These are phyloP conservation scores for Emergomyces orientalis DNA, from an alignment of 2,329 filamentous ascomycete species.

Conservation along the genomic window DNA sequence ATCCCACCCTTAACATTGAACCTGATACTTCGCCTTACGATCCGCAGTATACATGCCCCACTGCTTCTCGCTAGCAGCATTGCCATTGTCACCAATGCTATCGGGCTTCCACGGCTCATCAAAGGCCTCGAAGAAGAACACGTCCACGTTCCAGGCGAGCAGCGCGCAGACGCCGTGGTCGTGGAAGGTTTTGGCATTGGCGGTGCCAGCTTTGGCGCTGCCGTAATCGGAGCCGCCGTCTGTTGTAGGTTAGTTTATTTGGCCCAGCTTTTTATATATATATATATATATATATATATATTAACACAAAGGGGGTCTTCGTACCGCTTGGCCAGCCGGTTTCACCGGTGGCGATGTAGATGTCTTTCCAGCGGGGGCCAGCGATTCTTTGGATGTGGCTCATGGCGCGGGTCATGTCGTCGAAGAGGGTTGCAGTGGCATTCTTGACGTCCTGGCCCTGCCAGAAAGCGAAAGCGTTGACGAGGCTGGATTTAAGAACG, in stretches of 20 bases:
- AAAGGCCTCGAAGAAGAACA: constrained; percentile 66
- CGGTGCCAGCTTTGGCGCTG: constrained; percentile 49
- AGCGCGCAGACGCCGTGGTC: constrained; percentile 54
- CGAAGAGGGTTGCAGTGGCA: constrained; percentile 54
- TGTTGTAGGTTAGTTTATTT: constrained; percentile 10
- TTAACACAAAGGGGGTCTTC: not conserved
- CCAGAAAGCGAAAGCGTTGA: constrained; percentile 67
- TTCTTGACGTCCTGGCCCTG: constrained; percentile 52
- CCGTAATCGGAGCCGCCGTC: constrained; percentile 53
- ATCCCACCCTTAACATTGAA: constrained; percentile 38
- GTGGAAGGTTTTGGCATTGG: constrained; percentile 53
- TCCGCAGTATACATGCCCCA: constrained; percentile 60
- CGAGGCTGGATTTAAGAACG: constrained; percentile 35
- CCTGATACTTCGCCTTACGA: constrained; percentile 48
- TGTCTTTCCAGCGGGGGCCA: constrained; percentile 42
- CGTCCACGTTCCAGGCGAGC: constrained; percentile 56
- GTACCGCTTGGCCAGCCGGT: constrained; percentile 55
- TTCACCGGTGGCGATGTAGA: constrained; percentile 61
- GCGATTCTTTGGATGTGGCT: constrained; percentile 52
- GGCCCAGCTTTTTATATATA: too few relatives aligned
- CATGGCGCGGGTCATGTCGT: constrained; percentile 57
- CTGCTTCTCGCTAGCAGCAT: constrained; percentile 53
- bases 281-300: too few relatives aligned
- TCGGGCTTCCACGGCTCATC: constrained; percentile 64
- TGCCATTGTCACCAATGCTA: constrained; percentile 54